Evolutionary conservation across 148 eudicot genomes (phyloP).

Genomic region (Euryodendron excelsum): DNA sequence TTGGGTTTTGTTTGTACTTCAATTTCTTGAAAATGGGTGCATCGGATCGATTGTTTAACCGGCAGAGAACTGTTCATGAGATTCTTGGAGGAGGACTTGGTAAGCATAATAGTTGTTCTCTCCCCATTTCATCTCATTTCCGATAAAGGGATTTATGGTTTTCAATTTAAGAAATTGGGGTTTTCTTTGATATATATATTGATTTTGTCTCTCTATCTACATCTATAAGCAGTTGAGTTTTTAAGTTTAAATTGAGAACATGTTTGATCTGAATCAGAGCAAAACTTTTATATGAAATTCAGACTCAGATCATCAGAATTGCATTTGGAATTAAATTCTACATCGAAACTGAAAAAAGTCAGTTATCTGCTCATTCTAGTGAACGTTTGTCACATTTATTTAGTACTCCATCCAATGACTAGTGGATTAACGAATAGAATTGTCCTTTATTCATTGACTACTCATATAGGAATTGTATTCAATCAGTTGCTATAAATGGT

Average conservation of each 20-base stretch:
- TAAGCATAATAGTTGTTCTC: constrained; percentile 20
- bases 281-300: not conserved
- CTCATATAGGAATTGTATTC: not conserved
- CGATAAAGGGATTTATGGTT: constrained; percentile 10
- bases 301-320: not conserved
- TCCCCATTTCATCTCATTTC: not conserved
- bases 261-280: constrained; percentile 6
- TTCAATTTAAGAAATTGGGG: not conserved
- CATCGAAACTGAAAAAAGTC: too few species aligned
- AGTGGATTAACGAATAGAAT: not conserved
- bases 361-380: too few species aligned
- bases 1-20: constrained; percentile 2
- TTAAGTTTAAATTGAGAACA: not conserved
- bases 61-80: constrained; percentile 67
- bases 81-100: constrained; percentile 75
- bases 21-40: constrained; percentile 41
- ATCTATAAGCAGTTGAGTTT: too few species aligned
- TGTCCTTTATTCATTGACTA: not conserved
- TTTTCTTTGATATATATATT: not conserved
- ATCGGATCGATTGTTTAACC: constrained; percentile 60
- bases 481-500: not conserved
- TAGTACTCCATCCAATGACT: not conserved
- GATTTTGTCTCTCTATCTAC: not conserved
- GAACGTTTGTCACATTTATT: not conserved
- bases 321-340: not conserved